These are phyloP conservation scores for Vitis hybrid DNA, from an alignment of 177 flowering plant species.

Conservation along the genomic window DNA sequence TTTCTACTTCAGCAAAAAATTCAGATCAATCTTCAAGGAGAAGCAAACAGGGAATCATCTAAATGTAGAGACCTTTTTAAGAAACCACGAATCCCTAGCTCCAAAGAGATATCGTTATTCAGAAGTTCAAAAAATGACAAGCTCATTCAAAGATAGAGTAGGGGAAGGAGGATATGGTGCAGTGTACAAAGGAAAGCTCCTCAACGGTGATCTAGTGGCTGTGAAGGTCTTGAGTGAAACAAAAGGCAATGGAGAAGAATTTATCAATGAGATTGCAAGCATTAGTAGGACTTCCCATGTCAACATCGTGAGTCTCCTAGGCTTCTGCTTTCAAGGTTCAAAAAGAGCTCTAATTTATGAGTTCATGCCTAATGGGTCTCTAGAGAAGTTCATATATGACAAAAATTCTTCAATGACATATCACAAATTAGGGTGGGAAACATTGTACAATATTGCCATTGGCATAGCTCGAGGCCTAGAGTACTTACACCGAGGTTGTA, in stretches of 20 bases:
- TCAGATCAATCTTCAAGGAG: not conserved
- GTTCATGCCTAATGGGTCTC: constrained; percentile 51
- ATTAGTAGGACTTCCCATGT: constrained; percentile 45
- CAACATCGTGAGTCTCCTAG: constrained; percentile 36
- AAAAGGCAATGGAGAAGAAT: constrained; percentile 33
- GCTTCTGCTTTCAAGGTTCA: constrained; percentile 34
- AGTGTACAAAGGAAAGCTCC: constrained; percentile 32
- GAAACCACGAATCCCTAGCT: constrained; percentile 16
- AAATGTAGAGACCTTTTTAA: constrained; percentile 24
- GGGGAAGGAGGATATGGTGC: constrained; percentile 39
- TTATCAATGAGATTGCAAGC: constrained; percentile 36
- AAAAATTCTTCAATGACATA: not conserved
- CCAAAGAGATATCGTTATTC: constrained; percentile 26
- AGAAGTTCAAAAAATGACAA: constrained; percentile 30
- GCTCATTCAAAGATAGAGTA: constrained; percentile 26
- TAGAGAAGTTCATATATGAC: constrained; percentile 39
- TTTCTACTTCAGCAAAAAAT: not conserved
- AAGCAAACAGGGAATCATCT: not conserved
- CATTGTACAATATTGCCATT: constrained; percentile 34
- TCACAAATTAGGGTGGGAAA: constrained; percentile 26
- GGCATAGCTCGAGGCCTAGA: constrained; percentile 53
- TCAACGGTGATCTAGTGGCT: constrained; percentile 27
- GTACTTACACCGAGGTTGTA: constrained; percentile 52
- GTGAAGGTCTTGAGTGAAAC: constrained; percentile 30
- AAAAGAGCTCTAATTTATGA: constrained; percentile 48